Evolutionary conservation across 1,284 basidiomycete genomes (phyloP).

Genomic region (Peniophora sp.): DNA sequence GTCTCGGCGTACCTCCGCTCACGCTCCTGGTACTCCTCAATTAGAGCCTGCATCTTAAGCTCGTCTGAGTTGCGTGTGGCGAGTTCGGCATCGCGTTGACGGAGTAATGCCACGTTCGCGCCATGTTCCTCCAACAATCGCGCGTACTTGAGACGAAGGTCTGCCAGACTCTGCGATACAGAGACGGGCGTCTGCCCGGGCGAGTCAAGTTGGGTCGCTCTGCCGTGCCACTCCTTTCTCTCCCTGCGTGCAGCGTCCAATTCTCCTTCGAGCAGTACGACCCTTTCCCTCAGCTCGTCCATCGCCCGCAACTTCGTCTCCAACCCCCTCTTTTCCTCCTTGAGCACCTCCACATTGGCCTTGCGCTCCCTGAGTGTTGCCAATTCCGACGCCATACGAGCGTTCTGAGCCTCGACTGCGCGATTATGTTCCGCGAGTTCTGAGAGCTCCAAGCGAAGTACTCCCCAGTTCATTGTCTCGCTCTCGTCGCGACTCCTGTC

Average conservation of each 20-base stretch:
- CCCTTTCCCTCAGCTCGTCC: conserved; percentile 50
- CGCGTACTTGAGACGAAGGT: conserved; percentile 52
- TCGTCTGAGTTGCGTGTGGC: conserved; percentile 27
- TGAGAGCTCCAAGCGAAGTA: conserved; percentile 56
- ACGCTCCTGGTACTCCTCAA: conserved; percentile 28
- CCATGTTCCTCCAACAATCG: conserved; percentile 60
- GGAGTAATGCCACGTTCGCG: conserved; percentile 39
- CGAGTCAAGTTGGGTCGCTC: conserved; percentile 22
- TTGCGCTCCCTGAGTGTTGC: conserved; percentile 44
- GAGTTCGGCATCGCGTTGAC: conserved; percentile 43
- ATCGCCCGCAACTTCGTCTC: conserved; percentile 45
- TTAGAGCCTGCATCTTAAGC: conserved; percentile 24
- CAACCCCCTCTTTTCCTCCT: conserved; percentile 65
- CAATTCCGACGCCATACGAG: conserved; percentile 48
- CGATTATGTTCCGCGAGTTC: conserved; percentile 55
- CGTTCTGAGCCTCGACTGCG: conserved; percentile 56
- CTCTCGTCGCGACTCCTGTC: conserved; percentile 15
- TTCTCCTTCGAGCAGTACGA: conserved; percentile 54
- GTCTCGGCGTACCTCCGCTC: conserved; percentile 34
- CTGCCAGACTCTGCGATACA: conserved; percentile 44
- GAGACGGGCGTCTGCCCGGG: conserved; percentile 42
- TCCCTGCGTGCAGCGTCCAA: conserved; percentile 48
- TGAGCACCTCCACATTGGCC: conserved; percentile 57
- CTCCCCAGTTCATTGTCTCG: conserved; percentile 43
- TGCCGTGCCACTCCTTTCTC: conserved; percentile 45